Base-by-base conservation (phyloP, 208 protist species). In the Phytomonas francai region DNA sequence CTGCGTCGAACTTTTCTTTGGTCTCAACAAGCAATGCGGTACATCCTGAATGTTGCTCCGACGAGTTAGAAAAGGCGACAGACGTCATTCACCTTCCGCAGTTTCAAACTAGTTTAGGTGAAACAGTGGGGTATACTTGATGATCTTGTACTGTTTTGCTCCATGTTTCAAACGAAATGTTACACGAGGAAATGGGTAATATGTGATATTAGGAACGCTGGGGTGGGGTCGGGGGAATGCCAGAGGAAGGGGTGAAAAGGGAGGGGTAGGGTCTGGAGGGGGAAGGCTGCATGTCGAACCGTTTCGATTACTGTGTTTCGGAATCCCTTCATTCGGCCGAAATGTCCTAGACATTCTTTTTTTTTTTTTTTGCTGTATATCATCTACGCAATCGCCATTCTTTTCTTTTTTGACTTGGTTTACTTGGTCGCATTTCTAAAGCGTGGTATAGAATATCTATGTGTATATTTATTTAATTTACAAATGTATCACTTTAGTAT, bases 391-490 rank as follows among this genome's bases (percentile, higher is more conserved):
- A 49, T 49, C 12, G 16, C 2, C 3, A 11, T 68, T n/a, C 19
- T 49, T 70, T 68, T 63, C 63, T 31, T 49, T 70, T 68, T 63
- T 67, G 19, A 59, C 56, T 70, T 67, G 3, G 58, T 0, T 69
- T 65, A 45, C 31, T 64, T 65, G 6, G 59, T 59, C 73, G 11
- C 57, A 56, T 45, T 45, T 42, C 62, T 64, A 49, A 49, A 49
- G 39, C 6, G 1, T 49, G 39, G 39, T 49, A 49, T 49, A 49
- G 9, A 49, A 49, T 49, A 49, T 12, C 39, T 49, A 9, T 49
- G 39, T 49, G 39, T 49, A 12, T 19, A 49, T 49, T 49, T 56
- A 31, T 31, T n/a, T 65, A 14, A 31, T 22, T n/a, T 65, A 14
- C 19, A 65, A 39, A 65, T 39, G 12, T 12, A 28, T 59, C 54